Percentiles rank a stretch among this genome's conserved stretches.
These are phyloP conservation scores for Uncinocarpus reesii DNA, from an alignment of 2,329 filamentous ascomycete genomes.

Conservation along the genomic window DNA sequence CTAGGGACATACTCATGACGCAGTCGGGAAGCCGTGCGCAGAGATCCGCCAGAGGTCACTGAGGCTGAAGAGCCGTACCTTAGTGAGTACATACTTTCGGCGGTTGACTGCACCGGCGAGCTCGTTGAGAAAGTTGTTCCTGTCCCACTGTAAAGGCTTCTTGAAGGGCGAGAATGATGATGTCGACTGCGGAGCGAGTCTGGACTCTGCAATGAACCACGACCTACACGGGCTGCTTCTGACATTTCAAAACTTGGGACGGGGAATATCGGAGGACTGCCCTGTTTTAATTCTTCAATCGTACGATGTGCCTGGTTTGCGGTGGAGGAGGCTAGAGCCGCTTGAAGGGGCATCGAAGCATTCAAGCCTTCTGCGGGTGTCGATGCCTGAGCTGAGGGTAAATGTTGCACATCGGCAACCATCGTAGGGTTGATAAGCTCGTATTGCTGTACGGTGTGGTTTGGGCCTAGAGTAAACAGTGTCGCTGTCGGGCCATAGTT, in stretches of 20 bases:
- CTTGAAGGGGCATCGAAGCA: slow-evolving; percentile 8
- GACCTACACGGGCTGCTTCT: not conserved
- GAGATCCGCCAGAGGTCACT: slow-evolving; percentile 37
- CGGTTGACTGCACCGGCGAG: slow-evolving; percentile 24
- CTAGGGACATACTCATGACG: slow-evolving; percentile 71
- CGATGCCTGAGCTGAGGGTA: slow-evolving; percentile 65
- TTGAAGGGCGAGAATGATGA: slow-evolving; percentile 34
- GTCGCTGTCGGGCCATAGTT: slow-evolving; percentile 84
- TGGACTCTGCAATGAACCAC: slow-evolving; percentile 33
- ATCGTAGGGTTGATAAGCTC: slow-evolving; percentile 78
- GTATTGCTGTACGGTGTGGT: slow-evolving; percentile 88
- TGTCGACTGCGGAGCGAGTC: slow-evolving; percentile 46
- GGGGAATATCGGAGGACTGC: slow-evolving; percentile 7
- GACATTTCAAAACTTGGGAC: slow-evolving; percentile 9
- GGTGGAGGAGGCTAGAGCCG: slow-evolving; percentile 1
- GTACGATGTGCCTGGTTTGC: slow-evolving; percentile 4
- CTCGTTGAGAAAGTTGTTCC: slow-evolving; percentile 39
- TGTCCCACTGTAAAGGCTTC: slow-evolving; percentile 37
- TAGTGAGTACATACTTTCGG: slow-evolving; percentile 35
- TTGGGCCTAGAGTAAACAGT: slow-evolving; percentile 79
- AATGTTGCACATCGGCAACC: slow-evolving; percentile 79
- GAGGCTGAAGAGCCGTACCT: slow-evolving; percentile 30
- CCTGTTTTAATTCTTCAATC: not conserved
- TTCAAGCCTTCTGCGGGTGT: slow-evolving; percentile 62
- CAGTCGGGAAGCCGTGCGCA: slow-evolving; percentile 53